Evolutionary conservation across 2,329 filamentous ascomycete species (phyloP), one percentile per base, ranked within the genome.

Genomic region (Venturia nashicola): DNA sequence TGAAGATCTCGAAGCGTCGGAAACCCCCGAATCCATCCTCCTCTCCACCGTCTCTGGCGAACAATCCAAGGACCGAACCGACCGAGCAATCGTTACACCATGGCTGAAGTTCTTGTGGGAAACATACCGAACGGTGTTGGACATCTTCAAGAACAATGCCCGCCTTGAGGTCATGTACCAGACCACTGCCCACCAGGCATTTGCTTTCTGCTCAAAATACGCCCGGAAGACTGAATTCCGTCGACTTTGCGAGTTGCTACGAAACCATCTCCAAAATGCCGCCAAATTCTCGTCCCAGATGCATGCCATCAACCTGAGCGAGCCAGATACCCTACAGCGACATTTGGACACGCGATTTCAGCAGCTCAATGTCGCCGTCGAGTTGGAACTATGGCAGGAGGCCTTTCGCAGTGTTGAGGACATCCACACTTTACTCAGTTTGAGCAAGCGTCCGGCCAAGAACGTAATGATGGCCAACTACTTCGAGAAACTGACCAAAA

Each of bases 381-480:
- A 99, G 79, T 83, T 99, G 65, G 94, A 99, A 79, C 80, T 99
- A 55, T 99, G 94, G 94, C 94, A 99, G 79, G 94, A 99, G 80
- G 94, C 94, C 68, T 99, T 99, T 88, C 90, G 94, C 76, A 97
- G 91, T 73, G 93, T 99, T 61, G 94, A 99, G 79, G 94, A 99
- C 75, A 97, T 97, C 70, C 94, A 99, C 80, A 97, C 92, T 61
- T 85, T 99, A 64, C 86, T 99, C 69, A 97, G 88, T 80, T 84
- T 97, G 70, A 97, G 93, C 87, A 97, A 97, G 85, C 90, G 94
- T 64, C 92, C 92, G 46, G 88, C 94, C 63, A 97, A 97, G 87
- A 97, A 97, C 76, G 83, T 97, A 74, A 97, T 99, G 94, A 99
- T 99, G 94, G 94, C 94, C 79, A 99, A 97, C 82, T 99, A 99